Percentiles rank a stretch among this genome's conserved stretches.
Conservation (phyloP, 2,329 filamentous ascomycete genomes). For the Colletotrichum sp. region DNA sequence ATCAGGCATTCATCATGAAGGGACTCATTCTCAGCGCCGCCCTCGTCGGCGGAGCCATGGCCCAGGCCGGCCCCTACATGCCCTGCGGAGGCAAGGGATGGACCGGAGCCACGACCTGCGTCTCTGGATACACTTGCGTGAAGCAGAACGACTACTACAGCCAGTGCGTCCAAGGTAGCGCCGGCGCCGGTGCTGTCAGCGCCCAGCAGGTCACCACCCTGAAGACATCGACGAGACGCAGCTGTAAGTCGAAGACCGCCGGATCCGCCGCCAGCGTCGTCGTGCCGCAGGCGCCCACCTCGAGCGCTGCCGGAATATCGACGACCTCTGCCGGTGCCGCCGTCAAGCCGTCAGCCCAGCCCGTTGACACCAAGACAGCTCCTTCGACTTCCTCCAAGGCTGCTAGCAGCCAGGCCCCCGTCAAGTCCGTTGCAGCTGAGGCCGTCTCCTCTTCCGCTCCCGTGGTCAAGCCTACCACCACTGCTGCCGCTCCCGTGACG, state of each 20-base stretch:
- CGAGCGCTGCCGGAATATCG: not conserved
- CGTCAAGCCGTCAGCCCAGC: not conserved
- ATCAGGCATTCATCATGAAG: constrained; percentile 17
- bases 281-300: not conserved
- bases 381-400: not conserved
- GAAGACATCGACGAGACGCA: not conserved
- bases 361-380: constrained; percentile 3
- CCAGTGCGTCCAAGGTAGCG: constrained; percentile 38
- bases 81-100: constrained; percentile 48
- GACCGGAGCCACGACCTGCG: constrained; percentile 42
- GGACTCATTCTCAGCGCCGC: constrained; percentile 6
- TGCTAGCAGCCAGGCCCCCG: not conserved
- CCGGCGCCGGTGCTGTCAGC: not conserved
- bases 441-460: not conserved
- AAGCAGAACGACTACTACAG: constrained; percentile 45
- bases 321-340: not conserved
- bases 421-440: not conserved
- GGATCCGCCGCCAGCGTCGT: not conserved
- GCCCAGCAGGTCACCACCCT: not conserved
- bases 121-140: constrained; percentile 45
- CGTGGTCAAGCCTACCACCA: not conserved
- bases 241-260: constrained; percentile 10
- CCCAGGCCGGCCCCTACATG: constrained; percentile 28
- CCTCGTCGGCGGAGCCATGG: constrained; percentile 2
- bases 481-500: not conserved